Percentiles rank a stretch among this genome's conserved stretches.
Conservation (phyloP, 192 early-diverging fungal species). For the Coemansia pectinata region DNA sequence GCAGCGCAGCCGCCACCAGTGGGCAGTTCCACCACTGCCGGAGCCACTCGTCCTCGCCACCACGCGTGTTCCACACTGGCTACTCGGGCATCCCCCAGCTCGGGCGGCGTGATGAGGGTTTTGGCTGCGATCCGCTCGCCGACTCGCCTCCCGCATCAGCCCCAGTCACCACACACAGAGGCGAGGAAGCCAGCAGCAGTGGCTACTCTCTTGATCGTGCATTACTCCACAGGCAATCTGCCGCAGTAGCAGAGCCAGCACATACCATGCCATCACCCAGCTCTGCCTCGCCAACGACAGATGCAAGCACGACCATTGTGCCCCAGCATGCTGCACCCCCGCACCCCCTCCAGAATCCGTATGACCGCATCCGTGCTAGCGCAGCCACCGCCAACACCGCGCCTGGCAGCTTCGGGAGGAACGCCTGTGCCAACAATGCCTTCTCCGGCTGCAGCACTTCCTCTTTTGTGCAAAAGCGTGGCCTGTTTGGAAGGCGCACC, state of each 20-base stretch:
- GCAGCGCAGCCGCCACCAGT: constrained; percentile 8
- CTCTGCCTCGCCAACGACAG: constrained; percentile 7
- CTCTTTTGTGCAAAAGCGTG: constrained; percentile 43
- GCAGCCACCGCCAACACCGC: constrained; percentile 2
- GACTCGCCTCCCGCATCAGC: not conserved
- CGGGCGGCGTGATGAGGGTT: not conserved
- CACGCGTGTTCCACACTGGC: constrained; percentile 5
- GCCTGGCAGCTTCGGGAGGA: constrained; percentile 8
- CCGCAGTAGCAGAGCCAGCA: not conserved
- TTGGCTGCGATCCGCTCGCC: not conserved
- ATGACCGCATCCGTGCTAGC: constrained; percentile 1
- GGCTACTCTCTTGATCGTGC: not conserved
- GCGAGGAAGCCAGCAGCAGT: not conserved
- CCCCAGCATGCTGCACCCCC: constrained; percentile 8
- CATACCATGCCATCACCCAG: not conserved
- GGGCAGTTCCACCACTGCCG: constrained; percentile 14
- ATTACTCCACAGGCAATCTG: not conserved
- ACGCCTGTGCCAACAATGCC: constrained; percentile 3
- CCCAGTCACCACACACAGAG: not conserved
- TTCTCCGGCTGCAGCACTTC: constrained; percentile 6
- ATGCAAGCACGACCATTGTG: constrained; percentile 18
- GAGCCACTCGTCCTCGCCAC: constrained; percentile 34
- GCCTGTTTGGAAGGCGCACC: constrained; percentile 45
- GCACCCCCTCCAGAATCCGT: constrained; percentile 7
- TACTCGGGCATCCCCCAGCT: not conserved